Conservation (phyloP, 352 stramenopile genomes). For the Globisporangium camurandrum region DNA sequence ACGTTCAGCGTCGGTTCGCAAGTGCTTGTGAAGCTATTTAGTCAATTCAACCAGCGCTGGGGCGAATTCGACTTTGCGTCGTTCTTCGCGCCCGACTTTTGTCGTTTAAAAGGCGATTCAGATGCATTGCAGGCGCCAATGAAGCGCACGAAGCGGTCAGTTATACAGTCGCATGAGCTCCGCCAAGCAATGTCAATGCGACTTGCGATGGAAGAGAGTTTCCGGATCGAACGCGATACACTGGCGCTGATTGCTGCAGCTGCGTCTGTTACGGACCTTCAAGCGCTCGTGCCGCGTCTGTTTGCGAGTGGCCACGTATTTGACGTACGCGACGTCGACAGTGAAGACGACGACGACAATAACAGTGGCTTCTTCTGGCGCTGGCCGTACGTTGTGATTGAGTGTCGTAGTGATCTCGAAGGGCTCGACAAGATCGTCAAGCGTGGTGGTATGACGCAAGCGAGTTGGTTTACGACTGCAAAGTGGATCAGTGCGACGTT, state of each 20-base stretch:
- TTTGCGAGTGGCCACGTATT: constrained; percentile 46
- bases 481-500: constrained; percentile 58
- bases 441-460: constrained; percentile 35
- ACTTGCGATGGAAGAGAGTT: constrained; percentile 72
- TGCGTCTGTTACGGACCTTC: constrained; percentile 17
- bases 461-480: constrained; percentile 44
- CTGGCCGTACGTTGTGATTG: constrained; percentile 80
- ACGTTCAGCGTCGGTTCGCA: constrained; percentile 58
- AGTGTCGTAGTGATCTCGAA: constrained; percentile 44
- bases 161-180: constrained; percentile 41
- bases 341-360: constrained; percentile 57
- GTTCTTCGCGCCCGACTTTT: constrained; percentile 56
- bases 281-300: constrained; percentile 32
- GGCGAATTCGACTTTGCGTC: constrained; percentile 67
- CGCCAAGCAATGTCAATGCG: constrained; percentile 51
- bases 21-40: constrained; percentile 78
- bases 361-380: constrained; percentile 66
- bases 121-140: constrained; percentile 7
- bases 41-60: constrained; percentile 78
- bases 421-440: constrained; percentile 47
- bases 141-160: constrained; percentile 39
- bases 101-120: too few species aligned
- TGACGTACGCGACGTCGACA: constrained; percentile 54
- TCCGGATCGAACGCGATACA: constrained; percentile 45
- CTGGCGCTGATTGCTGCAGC: constrained; percentile 45